Evolutionary conservation across 768 basidiomycete genomes (phyloP).

Genomic region (Auricularia cornea): DNA sequence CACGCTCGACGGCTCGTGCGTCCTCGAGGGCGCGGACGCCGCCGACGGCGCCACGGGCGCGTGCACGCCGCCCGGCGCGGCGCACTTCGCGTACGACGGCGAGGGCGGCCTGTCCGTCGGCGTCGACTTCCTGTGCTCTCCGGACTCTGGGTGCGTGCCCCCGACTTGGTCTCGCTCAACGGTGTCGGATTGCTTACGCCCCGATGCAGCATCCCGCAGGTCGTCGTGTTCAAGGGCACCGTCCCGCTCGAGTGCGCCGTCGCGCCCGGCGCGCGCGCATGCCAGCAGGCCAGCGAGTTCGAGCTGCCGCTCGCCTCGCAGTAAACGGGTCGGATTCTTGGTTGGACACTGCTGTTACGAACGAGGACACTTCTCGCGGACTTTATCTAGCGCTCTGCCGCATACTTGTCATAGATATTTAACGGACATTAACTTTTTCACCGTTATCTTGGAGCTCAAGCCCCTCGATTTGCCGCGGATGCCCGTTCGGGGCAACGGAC

Average conservation of each 20-base stretch:
- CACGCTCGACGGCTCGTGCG: background rate
- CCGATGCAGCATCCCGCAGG: background rate
- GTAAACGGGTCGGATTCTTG: background rate
- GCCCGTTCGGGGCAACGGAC: too few species aligned
- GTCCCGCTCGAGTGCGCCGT: background rate
- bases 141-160: background rate
- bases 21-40: background rate
- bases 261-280: background rate
- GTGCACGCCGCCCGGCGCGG: background rate
- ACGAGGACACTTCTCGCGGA: too few species aligned
- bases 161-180: too few species aligned
- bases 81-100: background rate
- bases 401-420: too few species aligned
- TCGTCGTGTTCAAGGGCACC: background rate
- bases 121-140: background rate
- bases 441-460: too few species aligned
- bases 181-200: too few species aligned
- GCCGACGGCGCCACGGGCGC: background rate
- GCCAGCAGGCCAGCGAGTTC: background rate
- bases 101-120: background rate
- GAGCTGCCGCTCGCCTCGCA: background rate
- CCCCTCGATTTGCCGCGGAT: too few species aligned
- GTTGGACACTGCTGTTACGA: too few species aligned
- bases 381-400: too few species aligned
- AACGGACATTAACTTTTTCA: too few species aligned